Base-by-base conservation (phyloP, 768 basidiomycete species). In the Termitomyces eurrhizus region DNA sequence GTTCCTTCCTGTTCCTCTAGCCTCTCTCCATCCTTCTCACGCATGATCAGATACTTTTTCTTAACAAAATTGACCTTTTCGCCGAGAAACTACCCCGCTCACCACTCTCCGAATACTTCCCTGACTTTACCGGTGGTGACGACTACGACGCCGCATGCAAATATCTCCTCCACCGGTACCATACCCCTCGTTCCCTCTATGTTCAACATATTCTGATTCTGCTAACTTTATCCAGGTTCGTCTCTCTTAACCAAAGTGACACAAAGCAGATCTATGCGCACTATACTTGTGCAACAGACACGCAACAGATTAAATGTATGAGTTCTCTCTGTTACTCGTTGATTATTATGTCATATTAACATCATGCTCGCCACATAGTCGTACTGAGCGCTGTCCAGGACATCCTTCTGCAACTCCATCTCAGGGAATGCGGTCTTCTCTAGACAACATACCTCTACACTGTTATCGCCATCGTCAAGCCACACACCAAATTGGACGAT, bases 61-160 rank as follows among this genome's bases (percentile, higher is more conserved):
- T 97, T 62, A 97, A 95, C 83, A 95, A 97, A 81, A 95, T 96
- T 72, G 95, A 98, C 75, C 78, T 96, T 49, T 98, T 98, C 73
- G 88, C 91, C 2, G 94, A 95, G 73, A 98, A 98, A 73, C 82
- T 98, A 2, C 92, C 90, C 0, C 78, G 83, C 44, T 95, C 92
- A 46, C 93, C 93, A 7, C 79, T 97, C 45, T 84, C 75, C 7
- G 80, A 92, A 71, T 96, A 93, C 78, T 96, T 98, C 87, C 92
- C 94, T 11, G 95, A 97, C 69, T 97, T 87, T 77, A 75, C 69
- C 1, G 94, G 94, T 45, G 94, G 93, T 12, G 80, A 85, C 64
- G 90, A 92, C 77, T 89, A 97, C 69, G 95, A 98, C 67, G 82
- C 87, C 29, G 96, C 95, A 3, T 97, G 94, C 75, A 88, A 92